A percentile compares a stretch with the other conserved stretches of the same genome.
phyloP scores from a whole-genome alignment of 2,329 filamentous ascomycete genomes.

The Aureobasidium subglaciale region DNA sequence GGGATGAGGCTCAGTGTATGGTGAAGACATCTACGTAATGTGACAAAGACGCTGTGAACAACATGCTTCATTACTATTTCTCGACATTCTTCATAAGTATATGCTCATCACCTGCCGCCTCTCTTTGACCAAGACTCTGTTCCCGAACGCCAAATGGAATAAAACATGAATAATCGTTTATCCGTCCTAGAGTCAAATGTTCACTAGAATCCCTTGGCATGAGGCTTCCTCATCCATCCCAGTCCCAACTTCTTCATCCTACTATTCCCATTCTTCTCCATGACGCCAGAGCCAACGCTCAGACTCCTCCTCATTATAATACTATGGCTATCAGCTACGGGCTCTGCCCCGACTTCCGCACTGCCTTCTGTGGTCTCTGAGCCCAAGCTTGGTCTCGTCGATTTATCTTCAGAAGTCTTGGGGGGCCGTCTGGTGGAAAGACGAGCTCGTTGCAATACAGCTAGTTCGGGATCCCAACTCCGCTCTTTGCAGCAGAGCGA shows the following conservation, averaged over 20 bases:
- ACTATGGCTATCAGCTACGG: neutral
- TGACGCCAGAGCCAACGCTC: neutral
- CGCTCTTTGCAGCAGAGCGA: slow-evolving; percentile 1
- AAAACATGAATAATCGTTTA: neutral
- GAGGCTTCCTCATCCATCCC: slow-evolving; percentile 10
- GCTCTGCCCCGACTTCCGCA: neutral
- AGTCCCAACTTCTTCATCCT: slow-evolving; percentile 8
- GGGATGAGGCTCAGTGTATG: too few relatives aligned
- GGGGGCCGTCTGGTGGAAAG: neutral
- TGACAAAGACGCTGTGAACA: too few relatives aligned
- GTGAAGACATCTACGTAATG: too few relatives aligned
- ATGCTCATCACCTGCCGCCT: too few relatives aligned
- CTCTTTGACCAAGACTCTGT: too few relatives aligned
- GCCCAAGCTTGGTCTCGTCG: neutral
- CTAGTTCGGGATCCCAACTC: neutral
- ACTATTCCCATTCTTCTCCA: neutral
- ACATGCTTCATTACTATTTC: too few relatives aligned
- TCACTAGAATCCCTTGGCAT: neutral
- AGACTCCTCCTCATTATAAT: neutral
- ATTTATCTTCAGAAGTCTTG: neutral
- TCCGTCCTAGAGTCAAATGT: too few relatives aligned
- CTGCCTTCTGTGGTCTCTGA: neutral
- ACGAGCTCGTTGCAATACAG: neutral
- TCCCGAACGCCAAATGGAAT: neutral
- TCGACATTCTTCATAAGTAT: too few relatives aligned